Percentiles rank a stretch among this genome's conserved stretches.
Conservation (phyloP, 768 basidiomycete genomes). For the Dioszegia hungarica region DNA sequence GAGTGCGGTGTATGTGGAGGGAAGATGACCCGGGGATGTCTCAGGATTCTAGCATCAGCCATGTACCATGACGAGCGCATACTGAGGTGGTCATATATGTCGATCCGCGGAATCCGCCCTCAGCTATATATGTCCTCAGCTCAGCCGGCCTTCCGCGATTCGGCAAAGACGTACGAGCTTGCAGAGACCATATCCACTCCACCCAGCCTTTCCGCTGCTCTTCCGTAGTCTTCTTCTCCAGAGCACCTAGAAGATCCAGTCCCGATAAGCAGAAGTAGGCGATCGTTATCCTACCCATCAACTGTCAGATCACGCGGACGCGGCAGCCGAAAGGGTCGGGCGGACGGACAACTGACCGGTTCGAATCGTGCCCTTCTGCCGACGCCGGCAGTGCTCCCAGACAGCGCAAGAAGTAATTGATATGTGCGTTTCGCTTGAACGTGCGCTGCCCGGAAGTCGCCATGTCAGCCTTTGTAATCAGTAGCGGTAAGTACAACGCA, state of each 20-base stretch:
- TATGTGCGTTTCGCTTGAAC: conserved; percentile 56
- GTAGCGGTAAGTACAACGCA: not conserved
- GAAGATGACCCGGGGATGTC: conserved; percentile 64
- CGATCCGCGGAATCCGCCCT: conserved; percentile 61
- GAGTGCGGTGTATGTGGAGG: conserved; percentile 90
- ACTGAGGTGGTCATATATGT: conserved; percentile 59
- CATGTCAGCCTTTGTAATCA: not conserved
- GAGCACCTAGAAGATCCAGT: conserved; percentile 66
- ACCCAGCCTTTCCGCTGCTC: conserved; percentile 63
- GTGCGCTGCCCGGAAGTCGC: conserved; percentile 19
- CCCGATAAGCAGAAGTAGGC: conserved; percentile 83
- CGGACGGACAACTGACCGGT: conserved; percentile 55
- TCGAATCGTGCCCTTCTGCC: conserved; percentile 66
- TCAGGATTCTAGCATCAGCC: conserved; percentile 11
- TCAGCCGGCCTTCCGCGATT: not conserved
- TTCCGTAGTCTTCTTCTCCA: conserved; percentile 54
- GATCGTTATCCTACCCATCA: conserved; percentile 63
- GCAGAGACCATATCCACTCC: conserved; percentile 86
- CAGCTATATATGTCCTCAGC: conserved; percentile 8
- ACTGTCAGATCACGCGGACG: too few relatives aligned
- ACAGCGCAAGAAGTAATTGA: conserved; percentile 64
- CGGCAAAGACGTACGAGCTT: conserved; percentile 56
- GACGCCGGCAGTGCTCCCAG: conserved; percentile 65
- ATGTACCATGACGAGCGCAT: not conserved
- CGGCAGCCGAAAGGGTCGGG: too few relatives aligned